Evolutionary conservation across 2,329 filamentous ascomycete genomes (phyloP).

Genomic region (Cladophialophora carrionii): DNA sequence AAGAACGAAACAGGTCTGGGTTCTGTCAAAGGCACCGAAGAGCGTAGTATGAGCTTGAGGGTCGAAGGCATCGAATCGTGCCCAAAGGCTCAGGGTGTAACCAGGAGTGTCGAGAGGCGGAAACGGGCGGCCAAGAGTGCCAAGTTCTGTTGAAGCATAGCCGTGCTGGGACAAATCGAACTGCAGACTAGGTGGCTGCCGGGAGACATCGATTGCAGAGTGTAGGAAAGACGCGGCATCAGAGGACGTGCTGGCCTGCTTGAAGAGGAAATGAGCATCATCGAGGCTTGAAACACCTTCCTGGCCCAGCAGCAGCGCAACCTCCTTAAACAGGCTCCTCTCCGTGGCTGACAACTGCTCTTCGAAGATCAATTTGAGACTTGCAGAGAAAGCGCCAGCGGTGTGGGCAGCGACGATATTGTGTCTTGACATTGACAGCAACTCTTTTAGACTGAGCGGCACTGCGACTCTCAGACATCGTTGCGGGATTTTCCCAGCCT

Average conservation of each 20-base stretch:
- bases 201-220: conserved; percentile 72
- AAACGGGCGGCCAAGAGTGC: conserved; percentile 81
- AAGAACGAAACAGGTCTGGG: conserved; percentile 89
- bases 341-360: conserved; percentile 60
- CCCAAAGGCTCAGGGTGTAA: conserved; percentile 89
- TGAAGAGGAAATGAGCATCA: conserved; percentile 77
- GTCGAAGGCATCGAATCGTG: conserved; percentile 86
- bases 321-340: conserved; percentile 61
- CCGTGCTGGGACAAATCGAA: conserved; percentile 90
- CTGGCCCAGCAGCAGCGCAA: conserved; percentile 70
- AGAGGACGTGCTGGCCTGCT: conserved; percentile 56
- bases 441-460: conserved; percentile 64
- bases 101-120: conserved; percentile 77
- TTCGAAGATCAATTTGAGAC: conserved; percentile 66
- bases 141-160: conserved; percentile 85
- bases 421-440: conserved; percentile 65
- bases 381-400: conserved; percentile 69
- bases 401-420: conserved; percentile 73
- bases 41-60: conserved; percentile 84
- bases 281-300: conserved; percentile 80
- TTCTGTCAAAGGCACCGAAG: conserved; percentile 91
- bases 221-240: conserved; percentile 70
- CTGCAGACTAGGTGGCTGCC: conserved; percentile 81
- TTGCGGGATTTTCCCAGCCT: conserved; percentile 23
- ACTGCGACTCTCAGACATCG: conserved; percentile 56